Conservation (phyloP, 106 monocot species). For the Acorus calamus region DNA sequence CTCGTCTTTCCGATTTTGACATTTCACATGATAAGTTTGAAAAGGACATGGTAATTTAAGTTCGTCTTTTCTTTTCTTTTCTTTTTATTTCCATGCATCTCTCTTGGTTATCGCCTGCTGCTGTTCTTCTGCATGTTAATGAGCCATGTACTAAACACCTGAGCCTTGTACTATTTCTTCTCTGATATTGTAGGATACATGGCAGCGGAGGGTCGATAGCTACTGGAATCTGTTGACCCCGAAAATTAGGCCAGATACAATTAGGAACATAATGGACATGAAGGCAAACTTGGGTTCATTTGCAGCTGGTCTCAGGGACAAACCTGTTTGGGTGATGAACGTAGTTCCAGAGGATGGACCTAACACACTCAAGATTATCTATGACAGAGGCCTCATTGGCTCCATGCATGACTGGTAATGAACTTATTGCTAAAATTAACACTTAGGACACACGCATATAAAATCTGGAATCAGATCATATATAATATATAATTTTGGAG, state of each 20-base stretch:
- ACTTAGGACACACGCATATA: no score
- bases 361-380: slow-evolving; percentile 2
- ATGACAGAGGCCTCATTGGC: slow-evolving; percentile 42
- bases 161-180: background rate
- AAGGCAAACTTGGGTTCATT: slow-evolving; percentile 20
- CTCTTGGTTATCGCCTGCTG: background rate
- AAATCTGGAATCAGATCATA: no score
- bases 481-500: no score
- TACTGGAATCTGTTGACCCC: slow-evolving; percentile 65
- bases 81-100: background rate
- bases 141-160: no score
- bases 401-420: slow-evolving; percentile 72
- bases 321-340: slow-evolving; percentile 7
- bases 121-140: no score
- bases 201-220: slow-evolving; percentile 54
- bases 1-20: slow-evolving; percentile 68
- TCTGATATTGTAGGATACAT: slow-evolving; percentile 41
- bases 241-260: slow-evolving; percentile 45
- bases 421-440: background rate
- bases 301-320: slow-evolving; percentile 4
- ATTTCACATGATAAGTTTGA: slow-evolving; percentile 46
- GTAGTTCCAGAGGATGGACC: slow-evolving; percentile 3
- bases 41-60: slow-evolving; percentile 50
- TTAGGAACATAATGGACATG: slow-evolving; percentile 97
- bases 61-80: background rate